Evolutionary conservation across 2,329 filamentous ascomycete species (phyloP).

Genomic region (Cordyceps cicadae): DNA sequence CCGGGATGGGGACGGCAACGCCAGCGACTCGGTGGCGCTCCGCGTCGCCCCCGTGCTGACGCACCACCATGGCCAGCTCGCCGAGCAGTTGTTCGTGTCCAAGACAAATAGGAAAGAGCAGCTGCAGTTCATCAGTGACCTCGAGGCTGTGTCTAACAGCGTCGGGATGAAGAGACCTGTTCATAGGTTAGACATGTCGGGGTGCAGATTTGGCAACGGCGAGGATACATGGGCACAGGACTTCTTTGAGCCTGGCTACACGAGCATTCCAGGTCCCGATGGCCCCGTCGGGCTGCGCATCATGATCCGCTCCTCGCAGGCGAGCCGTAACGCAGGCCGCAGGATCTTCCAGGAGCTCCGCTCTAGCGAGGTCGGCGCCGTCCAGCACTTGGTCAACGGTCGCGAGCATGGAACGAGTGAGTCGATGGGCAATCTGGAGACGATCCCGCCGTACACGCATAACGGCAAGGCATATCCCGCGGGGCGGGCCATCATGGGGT

Average conservation of each 20-base stretch:
- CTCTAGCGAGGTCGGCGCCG: background rate
- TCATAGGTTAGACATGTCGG: too few relatives aligned
- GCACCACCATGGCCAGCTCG: constrained; percentile 28
- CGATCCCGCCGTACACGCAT: background rate
- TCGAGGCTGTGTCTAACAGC: background rate
- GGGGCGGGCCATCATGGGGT: background rate
- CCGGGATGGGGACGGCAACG: constrained; percentile 13
- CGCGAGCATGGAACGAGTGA: background rate
- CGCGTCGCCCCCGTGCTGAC: constrained; percentile 28
- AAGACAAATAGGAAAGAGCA: too few relatives aligned
- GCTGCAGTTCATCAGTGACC: background rate
- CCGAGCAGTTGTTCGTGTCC: constrained; percentile 20
- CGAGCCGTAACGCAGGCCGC: background rate
- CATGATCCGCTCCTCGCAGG: constrained; percentile 3
- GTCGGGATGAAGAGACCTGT: background rate
- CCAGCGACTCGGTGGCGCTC: constrained; percentile 22
- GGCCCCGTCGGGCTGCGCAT: constrained; percentile 2
- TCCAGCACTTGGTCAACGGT: background rate
- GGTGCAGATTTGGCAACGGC: too few relatives aligned
- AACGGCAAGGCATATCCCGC: constrained; percentile 4
- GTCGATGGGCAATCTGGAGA: constrained; percentile 6
- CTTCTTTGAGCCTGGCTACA: constrained; percentile 8
- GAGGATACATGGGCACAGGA: constrained; percentile 5
- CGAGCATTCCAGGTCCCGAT: background rate
- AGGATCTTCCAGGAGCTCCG: background rate